Evolutionary conservation across 352 stramenopile genomes (phyloP).

Genomic region (Globisporangium radiosum): DNA sequence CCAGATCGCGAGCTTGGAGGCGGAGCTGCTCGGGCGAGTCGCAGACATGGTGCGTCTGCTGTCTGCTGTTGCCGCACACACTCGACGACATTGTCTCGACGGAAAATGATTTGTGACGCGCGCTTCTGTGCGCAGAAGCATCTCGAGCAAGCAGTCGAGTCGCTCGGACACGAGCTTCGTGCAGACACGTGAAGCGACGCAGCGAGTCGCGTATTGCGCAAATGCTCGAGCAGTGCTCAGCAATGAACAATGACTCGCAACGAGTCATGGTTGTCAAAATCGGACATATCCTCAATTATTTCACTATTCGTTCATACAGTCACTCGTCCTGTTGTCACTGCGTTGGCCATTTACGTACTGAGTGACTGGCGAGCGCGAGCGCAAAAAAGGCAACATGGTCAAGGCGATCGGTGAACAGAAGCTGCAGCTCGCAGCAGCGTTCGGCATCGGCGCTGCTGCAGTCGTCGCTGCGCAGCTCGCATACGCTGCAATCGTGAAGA

Average conservation of each 20-base stretch:
- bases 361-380: not conserved
- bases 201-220: no score
- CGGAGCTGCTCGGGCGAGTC: constrained; percentile 23
- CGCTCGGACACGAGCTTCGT: not conserved
- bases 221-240: no score
- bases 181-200: not conserved
- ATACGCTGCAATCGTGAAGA: constrained; percentile 30
- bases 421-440: constrained; percentile 37
- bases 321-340: not conserved
- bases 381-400: constrained; percentile 31
- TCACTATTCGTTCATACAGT: not conserved
- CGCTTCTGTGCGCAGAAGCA: not conserved
- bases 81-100: no score
- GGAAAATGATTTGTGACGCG: not conserved
- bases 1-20: constrained; percentile 25
- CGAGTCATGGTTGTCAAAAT: not conserved
- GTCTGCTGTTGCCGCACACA: no score
- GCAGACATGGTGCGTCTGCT: constrained; percentile 28
- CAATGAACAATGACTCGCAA: no score
- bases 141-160: not conserved
- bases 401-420: constrained; percentile 24
- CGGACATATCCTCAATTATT: not conserved
- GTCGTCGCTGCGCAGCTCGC: constrained; percentile 36
- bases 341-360: not conserved
- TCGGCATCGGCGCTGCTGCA: constrained; percentile 45